Evolutionary conservation across 176 grass and related monocot genomes (phyloP).

Genomic region (Oryza glaberrima): DNA sequence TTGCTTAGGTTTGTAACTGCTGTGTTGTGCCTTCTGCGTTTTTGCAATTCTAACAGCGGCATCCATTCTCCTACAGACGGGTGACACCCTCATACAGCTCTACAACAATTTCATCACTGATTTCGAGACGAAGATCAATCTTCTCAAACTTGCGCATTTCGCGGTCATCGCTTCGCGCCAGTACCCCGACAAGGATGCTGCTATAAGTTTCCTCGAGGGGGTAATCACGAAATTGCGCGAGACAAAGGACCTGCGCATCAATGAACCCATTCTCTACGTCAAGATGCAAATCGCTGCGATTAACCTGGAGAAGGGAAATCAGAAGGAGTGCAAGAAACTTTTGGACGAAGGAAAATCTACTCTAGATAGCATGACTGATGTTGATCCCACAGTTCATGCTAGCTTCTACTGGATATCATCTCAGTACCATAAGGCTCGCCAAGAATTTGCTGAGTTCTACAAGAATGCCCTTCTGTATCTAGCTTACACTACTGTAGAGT

Average conservation of each 20-base stretch:
- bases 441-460: constrained; percentile 2
- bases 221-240: not conserved
- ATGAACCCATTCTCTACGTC: not conserved
- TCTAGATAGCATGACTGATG: not conserved
- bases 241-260: not conserved
- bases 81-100: not conserved
- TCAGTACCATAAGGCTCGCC: not conserved
- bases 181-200: not conserved
- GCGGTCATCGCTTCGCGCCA: not conserved
- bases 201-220: not conserved
- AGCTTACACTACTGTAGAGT: not conserved
- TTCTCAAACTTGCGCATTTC: not conserved
- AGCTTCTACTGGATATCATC: not conserved
- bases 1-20: not conserved
- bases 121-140: not conserved
- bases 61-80: not conserved
- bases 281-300: not conserved
- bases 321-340: not conserved
- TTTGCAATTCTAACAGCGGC: not conserved
- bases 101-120: not conserved
- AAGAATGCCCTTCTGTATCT: constrained; percentile 4
- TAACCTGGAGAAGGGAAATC: not conserved
- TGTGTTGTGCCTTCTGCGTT: not conserved
- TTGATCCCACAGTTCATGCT: not conserved
- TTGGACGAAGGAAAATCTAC: not conserved